These are phyloP conservation scores for Erysimum cheiri DNA, from an alignment of 441 rosid species.

Conservation along the genomic window DNA sequence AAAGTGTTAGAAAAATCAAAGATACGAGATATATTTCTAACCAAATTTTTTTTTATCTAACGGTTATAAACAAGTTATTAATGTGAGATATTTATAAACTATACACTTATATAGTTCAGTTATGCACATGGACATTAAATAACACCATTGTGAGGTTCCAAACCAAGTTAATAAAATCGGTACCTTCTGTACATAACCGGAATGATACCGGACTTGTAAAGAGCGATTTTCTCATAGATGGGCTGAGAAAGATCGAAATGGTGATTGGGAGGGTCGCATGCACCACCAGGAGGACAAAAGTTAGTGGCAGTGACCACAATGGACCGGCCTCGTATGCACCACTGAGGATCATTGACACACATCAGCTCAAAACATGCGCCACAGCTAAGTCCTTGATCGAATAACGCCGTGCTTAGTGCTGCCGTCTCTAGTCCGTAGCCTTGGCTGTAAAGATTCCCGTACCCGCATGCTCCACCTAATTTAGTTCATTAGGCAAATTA, in stretches of 20 bases:
- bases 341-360: constrained; percentile 64
- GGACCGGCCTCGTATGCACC: constrained; percentile 67
- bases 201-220: constrained; percentile 44
- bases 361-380: constrained; percentile 68
- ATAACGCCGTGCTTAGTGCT: constrained; percentile 70
- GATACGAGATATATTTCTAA: no score
- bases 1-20: not conserved
- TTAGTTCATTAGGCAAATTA: not conserved
- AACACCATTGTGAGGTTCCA: constrained; percentile 9
- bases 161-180: constrained; percentile 18
- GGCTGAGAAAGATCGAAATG: constrained; percentile 51
- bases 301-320: constrained; percentile 78
- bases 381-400: constrained; percentile 66
- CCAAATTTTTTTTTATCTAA: no score
- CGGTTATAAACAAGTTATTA: no score
- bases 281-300: constrained; percentile 64
- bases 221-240: constrained; percentile 39
- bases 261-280: constrained; percentile 44
- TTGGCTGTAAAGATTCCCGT: constrained; percentile 68
- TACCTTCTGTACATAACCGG: constrained; percentile 49
- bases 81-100: not conserved
- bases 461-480: constrained; percentile 81
- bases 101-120: not conserved
- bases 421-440: constrained; percentile 76
- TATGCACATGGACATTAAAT: not conserved